phyloP scores from a whole-genome alignment of 2,329 filamentous ascomycete genomes.

The Paecilomyces sp. region DNA sequence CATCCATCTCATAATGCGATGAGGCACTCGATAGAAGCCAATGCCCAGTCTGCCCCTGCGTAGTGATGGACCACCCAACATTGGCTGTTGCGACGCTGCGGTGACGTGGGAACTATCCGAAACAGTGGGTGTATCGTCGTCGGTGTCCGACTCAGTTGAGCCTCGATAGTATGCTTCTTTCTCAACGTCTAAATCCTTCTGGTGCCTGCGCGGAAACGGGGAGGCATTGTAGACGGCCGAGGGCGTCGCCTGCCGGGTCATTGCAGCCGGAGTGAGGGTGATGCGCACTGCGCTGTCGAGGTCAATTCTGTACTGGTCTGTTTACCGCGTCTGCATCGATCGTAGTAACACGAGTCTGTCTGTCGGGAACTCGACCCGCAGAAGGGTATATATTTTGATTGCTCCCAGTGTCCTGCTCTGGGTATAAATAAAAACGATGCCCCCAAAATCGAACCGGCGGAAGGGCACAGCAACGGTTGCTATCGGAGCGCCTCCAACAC shows the following conservation, averaged over 20 bases:
- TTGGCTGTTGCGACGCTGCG: constrained; percentile 30
- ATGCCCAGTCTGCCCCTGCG: constrained; percentile 24
- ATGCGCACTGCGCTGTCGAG: neutral
- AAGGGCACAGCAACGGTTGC: neutral
- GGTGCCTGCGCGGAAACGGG: neutral
- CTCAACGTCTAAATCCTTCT: constrained; percentile 10
- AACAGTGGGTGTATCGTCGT: constrained; percentile 32
- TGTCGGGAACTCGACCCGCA: neutral
- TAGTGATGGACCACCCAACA: constrained; percentile 28
- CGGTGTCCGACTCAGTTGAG: constrained; percentile 19
- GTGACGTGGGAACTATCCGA: constrained; percentile 50
- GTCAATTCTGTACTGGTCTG: neutral
- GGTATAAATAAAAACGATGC: neutral
- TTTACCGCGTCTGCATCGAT: neutral
- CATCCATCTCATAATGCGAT: constrained; percentile 69
- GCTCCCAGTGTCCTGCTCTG: neutral
- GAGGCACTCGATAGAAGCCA: constrained; percentile 57
- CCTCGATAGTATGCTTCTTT: constrained; percentile 7
- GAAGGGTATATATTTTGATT: neutral
- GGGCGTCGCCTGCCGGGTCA: neutral
- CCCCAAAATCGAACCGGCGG: neutral
- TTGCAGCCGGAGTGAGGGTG: neutral
- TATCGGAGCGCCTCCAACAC: neutral
- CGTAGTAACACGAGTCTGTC: neutral
- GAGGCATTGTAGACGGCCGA: constrained; percentile 1